A percentile compares a stretch with the other conserved stretches of the same genome.
Conservation (phyloP, 257 asterid species). For the Misopates orontium region DNA sequence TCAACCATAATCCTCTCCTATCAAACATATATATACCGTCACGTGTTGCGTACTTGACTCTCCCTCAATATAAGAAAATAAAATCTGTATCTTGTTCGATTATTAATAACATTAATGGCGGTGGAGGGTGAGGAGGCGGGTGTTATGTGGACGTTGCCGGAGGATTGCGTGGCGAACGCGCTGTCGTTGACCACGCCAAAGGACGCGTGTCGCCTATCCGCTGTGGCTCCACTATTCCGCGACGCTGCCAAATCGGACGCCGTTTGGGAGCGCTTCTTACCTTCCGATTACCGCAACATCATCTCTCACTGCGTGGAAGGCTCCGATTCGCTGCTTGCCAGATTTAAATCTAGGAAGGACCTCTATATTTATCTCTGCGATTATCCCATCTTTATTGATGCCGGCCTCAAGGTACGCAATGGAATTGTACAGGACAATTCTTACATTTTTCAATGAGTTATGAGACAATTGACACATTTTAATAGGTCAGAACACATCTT, state of each 20-base stretch:
- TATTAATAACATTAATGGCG: conserved; percentile 35
- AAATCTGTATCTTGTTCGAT: no score
- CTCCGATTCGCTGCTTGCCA: conserved; percentile 23
- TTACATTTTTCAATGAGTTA: not conserved
- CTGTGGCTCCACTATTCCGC: conserved; percentile 55
- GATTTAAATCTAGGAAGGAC: conserved; percentile 53
- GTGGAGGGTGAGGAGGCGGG: conserved; percentile 26
- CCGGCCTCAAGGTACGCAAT: conserved; percentile 52
- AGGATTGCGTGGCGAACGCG: conserved; percentile 68
- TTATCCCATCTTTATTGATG: conserved; percentile 60
- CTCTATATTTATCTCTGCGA: conserved; percentile 59
- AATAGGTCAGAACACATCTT: no score
- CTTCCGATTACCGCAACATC: conserved; percentile 61
- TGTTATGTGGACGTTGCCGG: conserved; percentile 54
- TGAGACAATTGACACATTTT: no score
- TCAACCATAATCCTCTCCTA: no score
- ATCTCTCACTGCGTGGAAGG: conserved; percentile 45
- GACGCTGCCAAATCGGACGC: conserved; percentile 68
- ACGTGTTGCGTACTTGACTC: no score
- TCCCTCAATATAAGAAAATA: no score
- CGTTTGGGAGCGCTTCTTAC: conserved; percentile 77
- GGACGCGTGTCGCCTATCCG: conserved; percentile 67
- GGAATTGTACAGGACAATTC: no score
- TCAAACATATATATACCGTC: no score
- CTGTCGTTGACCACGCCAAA: conserved; percentile 69